These are phyloP conservation scores for Hypoxylon trugodes DNA, from an alignment of 495 filamentous ascomycete species.

Conservation along the genomic window DNA sequence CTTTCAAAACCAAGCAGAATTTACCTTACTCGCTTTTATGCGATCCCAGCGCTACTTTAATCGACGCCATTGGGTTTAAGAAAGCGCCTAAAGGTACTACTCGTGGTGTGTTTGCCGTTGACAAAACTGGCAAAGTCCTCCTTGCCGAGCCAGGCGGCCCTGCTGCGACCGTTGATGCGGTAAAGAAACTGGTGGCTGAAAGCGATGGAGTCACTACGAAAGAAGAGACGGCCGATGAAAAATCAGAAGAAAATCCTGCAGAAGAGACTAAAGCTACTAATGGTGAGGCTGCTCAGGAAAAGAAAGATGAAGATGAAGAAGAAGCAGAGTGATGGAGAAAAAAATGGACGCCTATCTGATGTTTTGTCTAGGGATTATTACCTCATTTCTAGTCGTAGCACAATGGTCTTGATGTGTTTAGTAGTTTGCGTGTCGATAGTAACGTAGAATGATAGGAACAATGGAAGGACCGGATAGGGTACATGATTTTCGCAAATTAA, in stretches of 20 bases:
- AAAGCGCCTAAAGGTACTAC: constrained; percentile 79
- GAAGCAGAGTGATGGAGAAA: constrained; percentile 21
- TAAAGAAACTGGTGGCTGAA: constrained; percentile 59
- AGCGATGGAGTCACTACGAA: constrained; percentile 28
- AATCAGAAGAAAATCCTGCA: constrained; percentile 24
- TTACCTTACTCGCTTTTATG: constrained; percentile 91
- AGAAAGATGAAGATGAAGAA: constrained; percentile 34
- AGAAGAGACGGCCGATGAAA: constrained; percentile 32
- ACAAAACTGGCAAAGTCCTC: constrained; percentile 76
- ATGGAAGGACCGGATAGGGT: constrained; percentile 8
- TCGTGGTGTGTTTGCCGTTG: constrained; percentile 86
- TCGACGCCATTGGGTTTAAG: constrained; percentile 77
- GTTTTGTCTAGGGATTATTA: constrained; percentile 16
- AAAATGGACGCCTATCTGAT: not conserved
- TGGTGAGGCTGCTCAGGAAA: constrained; percentile 36
- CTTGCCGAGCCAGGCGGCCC: constrained; percentile 68
- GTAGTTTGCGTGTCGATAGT: constrained; percentile 23
- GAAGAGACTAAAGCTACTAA: constrained; percentile 36
- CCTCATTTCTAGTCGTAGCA: constrained; percentile 18
- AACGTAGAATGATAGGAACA: constrained; percentile 25
- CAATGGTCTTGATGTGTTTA: constrained; percentile 20
- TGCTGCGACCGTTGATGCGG: constrained; percentile 63
- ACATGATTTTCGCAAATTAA: not conserved
- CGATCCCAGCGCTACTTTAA: constrained; percentile 75
- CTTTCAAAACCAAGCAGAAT: constrained; percentile 86